Base-by-base conservation (phyloP, 768 basidiomycete genomes). In the Macrolepiota albuminosa region DNA sequence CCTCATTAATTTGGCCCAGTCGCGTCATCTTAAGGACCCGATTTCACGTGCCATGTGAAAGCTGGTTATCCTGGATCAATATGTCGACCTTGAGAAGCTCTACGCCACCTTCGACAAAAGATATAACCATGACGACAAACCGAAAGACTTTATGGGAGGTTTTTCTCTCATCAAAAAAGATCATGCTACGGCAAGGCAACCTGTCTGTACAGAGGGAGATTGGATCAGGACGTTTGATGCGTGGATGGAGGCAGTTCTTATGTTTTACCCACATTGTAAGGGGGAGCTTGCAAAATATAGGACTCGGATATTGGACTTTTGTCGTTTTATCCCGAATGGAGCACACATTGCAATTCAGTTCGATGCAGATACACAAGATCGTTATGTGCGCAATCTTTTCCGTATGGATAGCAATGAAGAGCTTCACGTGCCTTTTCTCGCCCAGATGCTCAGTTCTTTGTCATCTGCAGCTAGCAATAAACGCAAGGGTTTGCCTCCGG, bases 401-500 rank as follows among this genome's bases (percentile, higher is more conserved):
- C 14, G 14, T 3, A 39, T 39, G 39, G 39, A 39, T 39, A 13
- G 14, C 1, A 9, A 39, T 1, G 2, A 16, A 1, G 1, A 42
- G 3, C 40, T 42, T 3, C 40, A 42, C 11, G 6, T 42, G 2
- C 40, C 18, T 1, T 42, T 42, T 16, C 18, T 42, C 16, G 16
- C 40, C 18, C 40, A 42, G 9, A 14, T 42, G 2, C 16, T 42
- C 6, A 18, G 16, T 6, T 2, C 6, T 4, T 4, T 16, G 6
- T 6, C 16, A 18, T 18, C 2, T 7, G 0, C 18, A 6, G 16
- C 18, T 6, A 6, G 14, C 6, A 14, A 1, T 42, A 42, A 42
- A 16, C 16, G 2, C 2, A 42, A 16, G 2, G 3, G 2, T 0
- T 2, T 2, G 6, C 18, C 6, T 1, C 18, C 10, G 16, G 16